Evolutionary conservation across 2,329 filamentous ascomycete genomes (phyloP).

Genomic region (Xylariaceae sp.): DNA sequence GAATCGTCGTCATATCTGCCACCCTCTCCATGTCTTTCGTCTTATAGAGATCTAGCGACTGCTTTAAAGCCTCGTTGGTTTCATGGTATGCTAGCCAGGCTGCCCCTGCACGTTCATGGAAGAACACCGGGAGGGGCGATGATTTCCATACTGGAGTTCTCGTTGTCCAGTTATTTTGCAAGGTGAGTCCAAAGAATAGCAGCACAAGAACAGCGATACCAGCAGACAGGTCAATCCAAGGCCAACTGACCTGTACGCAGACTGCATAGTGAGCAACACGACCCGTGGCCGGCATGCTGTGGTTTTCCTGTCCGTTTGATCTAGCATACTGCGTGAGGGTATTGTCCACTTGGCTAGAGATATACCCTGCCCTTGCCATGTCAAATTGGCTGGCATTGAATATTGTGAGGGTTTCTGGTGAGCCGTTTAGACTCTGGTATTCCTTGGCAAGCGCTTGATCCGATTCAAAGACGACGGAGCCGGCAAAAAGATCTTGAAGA

Average conservation of each 20-base stretch:
- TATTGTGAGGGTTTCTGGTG: constrained; percentile 10
- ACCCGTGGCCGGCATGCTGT: not conserved
- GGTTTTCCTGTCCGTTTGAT: constrained; percentile 5
- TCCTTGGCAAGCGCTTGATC: no score
- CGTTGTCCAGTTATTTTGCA: not conserved
- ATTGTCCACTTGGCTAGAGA: not conserved
- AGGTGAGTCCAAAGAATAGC: constrained; percentile 1
- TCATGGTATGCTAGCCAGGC: no score
- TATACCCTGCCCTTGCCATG: no score
- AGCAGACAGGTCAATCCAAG: constrained; percentile 6
- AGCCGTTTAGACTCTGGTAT: no score
- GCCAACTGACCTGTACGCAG: constrained; percentile 13
- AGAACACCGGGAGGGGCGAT: constrained; percentile 5
- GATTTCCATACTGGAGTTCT: constrained; percentile 3
- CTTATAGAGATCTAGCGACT: no score
- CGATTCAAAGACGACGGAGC: no score
- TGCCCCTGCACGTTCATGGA: no score
- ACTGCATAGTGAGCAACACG: constrained; percentile 4
- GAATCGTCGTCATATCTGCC: no score
- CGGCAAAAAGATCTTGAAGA: no score
- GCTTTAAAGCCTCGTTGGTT: no score
- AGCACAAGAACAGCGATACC: constrained; percentile 3
- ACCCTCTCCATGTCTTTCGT: no score
- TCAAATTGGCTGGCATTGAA: no score
- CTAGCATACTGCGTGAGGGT: constrained; percentile 5